Percentiles rank a stretch among this genome's conserved stretches.
These are phyloP conservation scores for Amauroascus niger DNA, from an alignment of 2,329 filamentous ascomycete genomes.

Conservation along the genomic window DNA sequence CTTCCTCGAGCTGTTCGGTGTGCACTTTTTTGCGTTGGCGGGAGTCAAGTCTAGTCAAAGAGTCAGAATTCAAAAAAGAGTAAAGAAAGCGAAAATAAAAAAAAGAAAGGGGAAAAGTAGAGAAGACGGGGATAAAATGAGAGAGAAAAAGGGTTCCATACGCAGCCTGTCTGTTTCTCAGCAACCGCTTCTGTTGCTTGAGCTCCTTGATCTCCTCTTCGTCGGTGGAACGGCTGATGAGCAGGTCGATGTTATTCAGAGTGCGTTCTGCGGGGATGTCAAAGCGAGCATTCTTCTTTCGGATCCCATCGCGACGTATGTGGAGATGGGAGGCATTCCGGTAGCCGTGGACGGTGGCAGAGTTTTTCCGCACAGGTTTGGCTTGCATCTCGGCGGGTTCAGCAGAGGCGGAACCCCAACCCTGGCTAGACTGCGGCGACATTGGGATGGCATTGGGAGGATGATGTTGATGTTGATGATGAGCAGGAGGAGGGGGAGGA, in stretches of 20 bases:
- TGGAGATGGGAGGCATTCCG: conserved; percentile 63
- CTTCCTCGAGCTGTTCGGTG: conserved; percentile 89
- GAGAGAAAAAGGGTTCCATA: conserved; percentile 45
- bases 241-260: conserved; percentile 84
- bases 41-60: conserved; percentile 67
- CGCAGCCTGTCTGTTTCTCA: conserved; percentile 95
- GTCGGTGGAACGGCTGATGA: conserved; percentile 70
- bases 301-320: conserved; percentile 71
- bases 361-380: conserved; percentile 54
- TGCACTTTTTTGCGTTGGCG: conserved; percentile 97
- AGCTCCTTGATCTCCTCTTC: conserved; percentile 95
- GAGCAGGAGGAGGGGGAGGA: conserved; percentile 19
- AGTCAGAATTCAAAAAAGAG: conserved; percentile 7
- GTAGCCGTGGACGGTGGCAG: conserved; percentile 48
- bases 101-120: conserved; percentile 2
- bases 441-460: conserved; percentile 42
- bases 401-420: conserved; percentile 43
- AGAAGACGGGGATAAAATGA: conserved; percentile 14
- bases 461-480: no score
- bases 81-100: background rate
- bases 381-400: conserved; percentile 42
- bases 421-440: conserved; percentile 54
- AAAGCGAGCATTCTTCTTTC: conserved; percentile 98
- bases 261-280: conserved; percentile 93
- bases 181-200: conserved; percentile 92